Conservation (phyloP, 2,329 filamentous ascomycete genomes). For the Trichophyton verrucosum region DNA sequence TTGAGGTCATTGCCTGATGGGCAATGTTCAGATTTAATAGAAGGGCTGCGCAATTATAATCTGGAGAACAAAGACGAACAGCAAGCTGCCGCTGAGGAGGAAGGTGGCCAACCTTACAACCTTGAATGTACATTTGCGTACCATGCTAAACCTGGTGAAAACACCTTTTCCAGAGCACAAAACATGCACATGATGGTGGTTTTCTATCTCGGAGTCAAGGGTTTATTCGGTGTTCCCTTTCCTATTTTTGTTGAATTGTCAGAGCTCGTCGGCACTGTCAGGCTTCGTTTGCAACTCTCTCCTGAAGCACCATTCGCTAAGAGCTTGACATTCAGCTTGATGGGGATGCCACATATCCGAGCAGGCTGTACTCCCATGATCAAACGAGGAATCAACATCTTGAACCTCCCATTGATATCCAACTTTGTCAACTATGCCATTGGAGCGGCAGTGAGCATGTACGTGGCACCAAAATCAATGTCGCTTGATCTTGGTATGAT, state of each 20-base stretch:
- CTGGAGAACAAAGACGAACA: constrained; percentile 72
- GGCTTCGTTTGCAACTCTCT: constrained; percentile 70
- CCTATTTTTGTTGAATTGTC: constrained; percentile 85
- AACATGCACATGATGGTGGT: constrained; percentile 97
- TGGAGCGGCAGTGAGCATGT: constrained; percentile 71
- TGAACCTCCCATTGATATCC: constrained; percentile 84
- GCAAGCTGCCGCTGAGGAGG: constrained; percentile 76
- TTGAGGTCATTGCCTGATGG: constrained; percentile 72
- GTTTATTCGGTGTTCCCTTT: constrained; percentile 75
- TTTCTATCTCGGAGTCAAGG: constrained; percentile 84
- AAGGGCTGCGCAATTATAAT: constrained; percentile 66
- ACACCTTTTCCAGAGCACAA: constrained; percentile 66
- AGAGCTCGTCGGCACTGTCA: constrained; percentile 76
- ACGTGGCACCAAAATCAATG: constrained; percentile 90
- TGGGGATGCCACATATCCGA: constrained; percentile 81
- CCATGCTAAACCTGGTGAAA: constrained; percentile 61
- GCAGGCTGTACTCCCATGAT: constrained; percentile 88
- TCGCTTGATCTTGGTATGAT: constrained; percentile 83
- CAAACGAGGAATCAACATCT: constrained; percentile 76
- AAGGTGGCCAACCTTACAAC: constrained; percentile 87
- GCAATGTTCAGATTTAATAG: constrained; percentile 69
- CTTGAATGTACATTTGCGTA: constrained; percentile 84
- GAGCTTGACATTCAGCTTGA: constrained; percentile 81
- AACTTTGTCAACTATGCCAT: constrained; percentile 97
- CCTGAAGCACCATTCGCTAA: constrained; percentile 89